These are phyloP conservation scores for Podospora anserina DNA, from an alignment of 495 filamentous ascomycete genomes.

Conservation along the genomic window DNA sequence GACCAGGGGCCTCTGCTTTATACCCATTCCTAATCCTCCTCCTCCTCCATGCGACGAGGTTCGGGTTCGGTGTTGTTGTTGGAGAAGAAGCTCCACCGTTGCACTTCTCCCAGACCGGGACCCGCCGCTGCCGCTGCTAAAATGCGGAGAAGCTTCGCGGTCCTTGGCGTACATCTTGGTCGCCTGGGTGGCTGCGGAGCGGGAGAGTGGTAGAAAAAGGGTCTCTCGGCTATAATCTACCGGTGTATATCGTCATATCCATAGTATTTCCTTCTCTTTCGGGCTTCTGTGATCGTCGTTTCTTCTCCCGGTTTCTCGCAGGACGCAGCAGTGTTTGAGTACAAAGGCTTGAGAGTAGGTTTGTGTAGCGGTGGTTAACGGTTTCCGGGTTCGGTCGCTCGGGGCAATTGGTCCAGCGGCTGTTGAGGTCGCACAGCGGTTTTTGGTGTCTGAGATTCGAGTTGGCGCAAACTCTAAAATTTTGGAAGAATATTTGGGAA, in stretches of 20 bases:
- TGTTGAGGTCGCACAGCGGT: not conserved
- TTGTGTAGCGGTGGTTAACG: not conserved
- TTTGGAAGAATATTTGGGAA: not conserved
- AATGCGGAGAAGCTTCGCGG: constrained; percentile 9
- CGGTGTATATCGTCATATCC: constrained; percentile 8
- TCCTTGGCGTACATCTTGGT: not conserved
- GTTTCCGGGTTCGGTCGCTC: not conserved
- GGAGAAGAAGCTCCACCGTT: constrained; percentile 1
- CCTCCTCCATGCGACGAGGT: not conserved
- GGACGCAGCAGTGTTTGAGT: not conserved
- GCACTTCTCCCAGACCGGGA: not conserved
- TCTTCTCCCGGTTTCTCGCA: not conserved
- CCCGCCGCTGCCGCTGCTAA: not conserved
- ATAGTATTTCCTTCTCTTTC: not conserved
- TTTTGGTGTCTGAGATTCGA: not conserved
- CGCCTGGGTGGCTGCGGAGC: not conserved
- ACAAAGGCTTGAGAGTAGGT: not conserved
- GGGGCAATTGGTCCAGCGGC: not conserved
- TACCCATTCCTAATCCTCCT: not conserved
- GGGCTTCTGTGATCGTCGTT: not conserved
- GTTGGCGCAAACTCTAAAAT: not conserved
- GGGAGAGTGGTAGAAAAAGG: not conserved
- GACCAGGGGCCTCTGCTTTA: not conserved
- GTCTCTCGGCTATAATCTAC: constrained; percentile 12
- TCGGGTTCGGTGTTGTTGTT: not conserved